Percentiles rank a stretch among this genome's conserved stretches.
phyloP scores from a whole-genome alignment of 495 filamentous ascomycete genomes.

The Trichodelitschia bisporula region DNA sequence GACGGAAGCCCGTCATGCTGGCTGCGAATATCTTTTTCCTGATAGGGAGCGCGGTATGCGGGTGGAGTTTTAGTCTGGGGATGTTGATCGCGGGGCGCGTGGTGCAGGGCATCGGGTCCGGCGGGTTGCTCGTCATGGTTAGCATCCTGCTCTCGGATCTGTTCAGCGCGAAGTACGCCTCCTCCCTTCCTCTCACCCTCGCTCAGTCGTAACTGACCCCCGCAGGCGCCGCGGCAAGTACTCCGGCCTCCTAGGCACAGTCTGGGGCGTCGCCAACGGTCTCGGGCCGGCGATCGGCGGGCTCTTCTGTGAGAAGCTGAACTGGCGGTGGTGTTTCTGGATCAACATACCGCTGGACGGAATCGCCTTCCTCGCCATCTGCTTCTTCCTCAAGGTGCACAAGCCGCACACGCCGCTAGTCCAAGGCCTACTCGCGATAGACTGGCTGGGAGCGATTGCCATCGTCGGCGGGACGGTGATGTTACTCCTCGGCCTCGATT shows the following conservation, averaged over 20 bases:
- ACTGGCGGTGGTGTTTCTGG: slow-evolving; percentile 11
- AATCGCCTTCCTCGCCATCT: slow-evolving; percentile 7
- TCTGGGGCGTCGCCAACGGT: slow-evolving; percentile 18
- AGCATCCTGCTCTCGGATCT: slow-evolving; percentile 67
- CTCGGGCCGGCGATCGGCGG: slow-evolving; percentile 19
- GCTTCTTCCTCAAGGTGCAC: slow-evolving; percentile 24
- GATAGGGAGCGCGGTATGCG: slow-evolving; percentile 47
- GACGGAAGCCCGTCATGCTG: slow-evolving; percentile 57
- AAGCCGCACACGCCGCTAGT: slow-evolving; percentile 28
- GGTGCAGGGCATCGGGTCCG: slow-evolving; percentile 61
- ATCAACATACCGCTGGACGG: slow-evolving; percentile 6
- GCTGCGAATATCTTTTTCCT: slow-evolving; percentile 51
- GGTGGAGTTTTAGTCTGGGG: slow-evolving; percentile 34
- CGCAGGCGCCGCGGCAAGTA: slow-evolving; percentile 17
- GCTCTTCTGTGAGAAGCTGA: slow-evolving; percentile 18
- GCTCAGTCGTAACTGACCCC: too few species aligned
- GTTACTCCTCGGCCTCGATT: slow-evolving; percentile 8
- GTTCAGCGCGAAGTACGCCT: too few species aligned
- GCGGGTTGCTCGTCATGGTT: slow-evolving; percentile 54
- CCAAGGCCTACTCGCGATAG: slow-evolving; percentile 12
- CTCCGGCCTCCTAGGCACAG: slow-evolving; percentile 18
- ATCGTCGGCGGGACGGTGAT: slow-evolving; percentile 6
- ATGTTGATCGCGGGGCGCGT: slow-evolving; percentile 56
- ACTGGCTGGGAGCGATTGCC: slow-evolving; percentile 7
- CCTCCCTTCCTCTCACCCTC: too few species aligned